Conservation (phyloP, 2,329 filamentous ascomycete species). For the Paecilomyces niveus region DNA sequence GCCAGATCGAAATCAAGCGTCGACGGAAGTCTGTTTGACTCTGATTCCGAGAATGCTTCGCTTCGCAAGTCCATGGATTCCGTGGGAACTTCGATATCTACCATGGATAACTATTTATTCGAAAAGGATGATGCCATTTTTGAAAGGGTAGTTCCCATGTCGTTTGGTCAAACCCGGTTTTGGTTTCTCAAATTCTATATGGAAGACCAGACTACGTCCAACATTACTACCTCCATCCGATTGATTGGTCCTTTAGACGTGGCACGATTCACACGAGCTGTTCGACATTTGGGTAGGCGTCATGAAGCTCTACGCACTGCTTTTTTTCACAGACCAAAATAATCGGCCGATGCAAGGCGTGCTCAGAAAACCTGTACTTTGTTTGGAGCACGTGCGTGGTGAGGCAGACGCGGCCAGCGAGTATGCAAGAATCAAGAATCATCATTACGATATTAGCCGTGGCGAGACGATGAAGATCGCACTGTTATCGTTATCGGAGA, state of each 20-base stretch:
- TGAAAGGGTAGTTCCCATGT: no score
- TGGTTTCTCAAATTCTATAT: slow-evolving; percentile 8
- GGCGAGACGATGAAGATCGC: slow-evolving; percentile 14
- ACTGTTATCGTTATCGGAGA: slow-evolving; percentile 27
- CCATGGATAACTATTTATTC: no score
- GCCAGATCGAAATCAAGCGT: no score
- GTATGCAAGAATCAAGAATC: slow-evolving; percentile 12
- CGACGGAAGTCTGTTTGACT: no score
- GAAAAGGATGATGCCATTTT: no score
- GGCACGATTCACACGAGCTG: slow-evolving; percentile 19
- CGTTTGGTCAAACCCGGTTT: no score
- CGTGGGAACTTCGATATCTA: no score
- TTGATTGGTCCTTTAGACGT: not conserved
- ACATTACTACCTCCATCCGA: slow-evolving; percentile 16
- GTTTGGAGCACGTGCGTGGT: slow-evolving; percentile 15
- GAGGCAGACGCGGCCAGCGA: slow-evolving; percentile 14
- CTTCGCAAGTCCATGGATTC: no score
- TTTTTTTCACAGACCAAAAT: slow-evolving; percentile 10
- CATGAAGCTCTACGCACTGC: slow-evolving; percentile 22
- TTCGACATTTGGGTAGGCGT: slow-evolving; percentile 16
- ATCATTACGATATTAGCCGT: slow-evolving; percentile 30
- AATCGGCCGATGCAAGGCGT: slow-evolving; percentile 18
- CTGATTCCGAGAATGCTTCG: no score
- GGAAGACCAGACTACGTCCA: slow-evolving; percentile 24
- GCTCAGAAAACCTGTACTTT: slow-evolving; percentile 13